Base-by-base conservation (phyloP, 1,284 basidiomycete species). In the Porphyrellus sp. region DNA sequence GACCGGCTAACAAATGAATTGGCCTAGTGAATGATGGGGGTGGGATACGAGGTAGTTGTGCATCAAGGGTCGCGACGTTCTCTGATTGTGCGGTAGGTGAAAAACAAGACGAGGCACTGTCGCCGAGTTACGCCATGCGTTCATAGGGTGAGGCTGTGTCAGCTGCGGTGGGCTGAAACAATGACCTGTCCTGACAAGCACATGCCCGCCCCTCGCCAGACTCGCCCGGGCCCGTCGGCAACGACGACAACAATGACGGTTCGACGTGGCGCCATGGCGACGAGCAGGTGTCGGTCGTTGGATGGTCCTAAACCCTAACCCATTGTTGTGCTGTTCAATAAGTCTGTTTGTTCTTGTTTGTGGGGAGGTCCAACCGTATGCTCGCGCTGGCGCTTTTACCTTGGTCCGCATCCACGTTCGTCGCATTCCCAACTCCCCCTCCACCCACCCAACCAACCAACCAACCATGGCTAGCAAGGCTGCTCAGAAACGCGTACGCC, bases 401-500 rank as follows among this genome's bases (percentile, higher is more conserved):
- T 58, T 61, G 50, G 25, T 46, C 61, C 66, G 49, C 64, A 49
- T 57, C 64, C 54, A 63, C 65, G 18, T 45, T 46, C 34, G 31
- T 25, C 46, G 21, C 34, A 7, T 30, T 44, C 39, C 27, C 37
- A 35, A 8, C 30, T 13, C 40, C 21, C 27, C 27, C 46, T 28
- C 16, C 28, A 4, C 46, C 20, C 45, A n/a, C n/a, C n/a, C n/a
- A n/a, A n/a, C n/a, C n/a, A n/a, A n/a, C n/a, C n/a, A n/a, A n/a
- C 8, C 48, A 20, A 50, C 47, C 56, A 91, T 91, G 89, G 87
- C 89, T 43, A 85, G 81, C 67, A 91, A 91, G 76, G 85, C 88
- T 51, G 89, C 89, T 51, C 81, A 86, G 70, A 91, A 89, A 76
- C 86, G 89, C 65, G 88, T 91, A 73, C 56, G 85, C 75, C 3